These are phyloP conservation scores for Talaromyces pinophilus DNA, from an alignment of 2,329 filamentous ascomycete genomes.

Conservation along the genomic window DNA sequence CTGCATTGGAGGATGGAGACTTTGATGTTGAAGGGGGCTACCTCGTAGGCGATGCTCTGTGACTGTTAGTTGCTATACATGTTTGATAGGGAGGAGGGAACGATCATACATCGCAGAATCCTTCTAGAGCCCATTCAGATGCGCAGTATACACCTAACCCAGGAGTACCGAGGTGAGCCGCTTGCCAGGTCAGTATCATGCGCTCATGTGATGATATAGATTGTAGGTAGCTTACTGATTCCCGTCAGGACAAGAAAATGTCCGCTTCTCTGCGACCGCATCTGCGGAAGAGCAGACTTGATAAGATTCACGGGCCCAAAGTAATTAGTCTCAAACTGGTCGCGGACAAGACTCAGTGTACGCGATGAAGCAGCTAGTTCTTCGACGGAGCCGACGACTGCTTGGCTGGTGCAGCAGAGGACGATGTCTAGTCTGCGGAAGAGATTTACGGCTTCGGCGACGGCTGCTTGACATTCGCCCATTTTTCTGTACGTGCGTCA, in stretches of 20 bases:
- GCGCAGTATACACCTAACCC: slow-evolving; percentile 89
- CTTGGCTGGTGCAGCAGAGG: slow-evolving; percentile 85
- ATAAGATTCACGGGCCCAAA: slow-evolving; percentile 97
- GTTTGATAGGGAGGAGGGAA: neutral
- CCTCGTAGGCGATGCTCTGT: slow-evolving; percentile 82
- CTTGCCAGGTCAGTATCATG: slow-evolving; percentile 32
- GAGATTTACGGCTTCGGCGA: slow-evolving; percentile 79
- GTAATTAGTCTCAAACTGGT: slow-evolving; percentile 93
- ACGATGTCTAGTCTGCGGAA: slow-evolving; percentile 90
- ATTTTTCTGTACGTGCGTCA: slow-evolving; percentile 50
- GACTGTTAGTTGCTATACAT: neutral
- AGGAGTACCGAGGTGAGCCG: slow-evolving; percentile 88
- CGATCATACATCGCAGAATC: slow-evolving; percentile 75
- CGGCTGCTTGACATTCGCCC: slow-evolving; percentile 76
- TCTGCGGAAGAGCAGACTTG: slow-evolving; percentile 77
- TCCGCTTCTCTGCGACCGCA: slow-evolving; percentile 77
- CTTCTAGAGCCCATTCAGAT: slow-evolving; percentile 91
- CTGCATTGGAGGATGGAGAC: slow-evolving; percentile 94
- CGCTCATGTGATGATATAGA: neutral
- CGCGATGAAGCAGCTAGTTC: slow-evolving; percentile 74
- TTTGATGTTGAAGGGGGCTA: slow-evolving; percentile 95
- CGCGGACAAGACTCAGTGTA: slow-evolving; percentile 76
- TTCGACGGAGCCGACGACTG: slow-evolving; percentile 86
- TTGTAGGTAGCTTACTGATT: slow-evolving; percentile 57
- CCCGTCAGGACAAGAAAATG: slow-evolving; percentile 90